Conservation (phyloP, 164 flowering plant genomes). For the Aristolochia contorta region DNA sequence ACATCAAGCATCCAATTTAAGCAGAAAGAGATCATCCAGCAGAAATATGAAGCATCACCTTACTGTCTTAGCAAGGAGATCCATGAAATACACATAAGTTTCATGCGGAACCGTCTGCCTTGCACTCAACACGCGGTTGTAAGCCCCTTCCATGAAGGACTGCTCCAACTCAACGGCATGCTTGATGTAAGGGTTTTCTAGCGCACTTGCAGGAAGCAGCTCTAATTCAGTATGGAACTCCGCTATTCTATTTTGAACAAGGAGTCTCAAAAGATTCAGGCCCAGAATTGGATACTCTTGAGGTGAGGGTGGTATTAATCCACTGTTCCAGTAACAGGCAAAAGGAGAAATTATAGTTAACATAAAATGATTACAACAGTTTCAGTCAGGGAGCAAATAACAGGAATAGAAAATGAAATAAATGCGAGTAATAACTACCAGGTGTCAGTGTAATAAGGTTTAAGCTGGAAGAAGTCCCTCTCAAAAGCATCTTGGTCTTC, state of each 20-base stretch:
- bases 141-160: conserved; percentile 95
- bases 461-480: conserved; percentile 89
- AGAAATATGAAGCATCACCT: conserved; percentile 28
- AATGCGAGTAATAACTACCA: conserved; percentile 26
- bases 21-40: not conserved
- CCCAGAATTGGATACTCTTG: conserved; percentile 61
- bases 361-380: no score
- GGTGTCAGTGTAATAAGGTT: conserved; percentile 90
- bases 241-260: conserved; percentile 86
- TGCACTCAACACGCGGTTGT: conserved; percentile 70
- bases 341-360: not conserved
- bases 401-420: not conserved
- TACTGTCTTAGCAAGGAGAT: conserved; percentile 71
- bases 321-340: conserved; percentile 37
- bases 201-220: conserved; percentile 54
- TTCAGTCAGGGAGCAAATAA: not conserved
- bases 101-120: conserved; percentile 66
- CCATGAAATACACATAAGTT: conserved; percentile 66
- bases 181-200: conserved; percentile 74
- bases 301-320: conserved; percentile 26
- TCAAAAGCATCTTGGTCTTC: conserved; percentile 97
- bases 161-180: conserved; percentile 88
- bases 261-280: conserved; percentile 84
- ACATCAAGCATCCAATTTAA: not conserved
- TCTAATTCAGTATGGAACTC: conserved; percentile 87